phyloP scores from a whole-genome alignment of 345 rosid genomes.

The Moricandia moricandioides region DNA sequence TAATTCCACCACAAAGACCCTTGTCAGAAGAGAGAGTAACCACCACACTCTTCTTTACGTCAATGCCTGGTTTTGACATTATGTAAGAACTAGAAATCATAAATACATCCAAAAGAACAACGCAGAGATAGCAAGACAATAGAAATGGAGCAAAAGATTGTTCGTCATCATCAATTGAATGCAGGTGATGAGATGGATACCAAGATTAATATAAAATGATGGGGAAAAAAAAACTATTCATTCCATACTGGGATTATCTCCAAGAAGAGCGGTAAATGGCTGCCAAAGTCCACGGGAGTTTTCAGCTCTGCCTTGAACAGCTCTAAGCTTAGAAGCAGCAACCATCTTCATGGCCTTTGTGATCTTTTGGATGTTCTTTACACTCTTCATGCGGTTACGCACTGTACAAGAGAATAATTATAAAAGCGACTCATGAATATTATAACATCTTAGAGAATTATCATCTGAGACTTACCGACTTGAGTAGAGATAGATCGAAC shows the following conservation, averaged over 20 bases:
- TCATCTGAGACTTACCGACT: slow-evolving; percentile 55
- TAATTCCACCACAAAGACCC: slow-evolving; percentile 99
- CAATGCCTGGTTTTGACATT: slow-evolving; percentile 55
- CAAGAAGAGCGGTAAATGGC: slow-evolving; percentile 57
- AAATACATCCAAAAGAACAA: slow-evolving; percentile 3
- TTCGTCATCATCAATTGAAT: slow-evolving; percentile 17
- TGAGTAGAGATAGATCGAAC: slow-evolving; percentile 83
- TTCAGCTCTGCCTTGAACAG: slow-evolving; percentile 76
- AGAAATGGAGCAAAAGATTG: not conserved
- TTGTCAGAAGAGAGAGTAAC: slow-evolving; percentile 91
- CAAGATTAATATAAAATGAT: not conserved
- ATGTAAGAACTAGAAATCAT: slow-evolving; percentile 6
- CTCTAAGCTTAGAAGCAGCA: slow-evolving; percentile 97
- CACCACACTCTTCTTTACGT: slow-evolving; percentile 91
- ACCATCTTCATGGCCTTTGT: slow-evolving; percentile 99
- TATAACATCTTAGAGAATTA: not conserved
- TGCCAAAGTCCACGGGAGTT: slow-evolving; percentile 99
- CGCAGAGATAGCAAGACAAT: not conserved
- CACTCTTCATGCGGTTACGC: slow-evolving; percentile 98
- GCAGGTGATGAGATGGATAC: not conserved
- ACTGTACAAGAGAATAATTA: slow-evolving; percentile 51
- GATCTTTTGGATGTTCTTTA: slow-evolving; percentile 92
- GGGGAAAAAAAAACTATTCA: not conserved
- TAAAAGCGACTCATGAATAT: not conserved
- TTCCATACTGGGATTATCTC: slow-evolving; percentile 45